Conservation (phyloP, 1,139 yeast genomes). For the Eremothecium coryli region DNA sequence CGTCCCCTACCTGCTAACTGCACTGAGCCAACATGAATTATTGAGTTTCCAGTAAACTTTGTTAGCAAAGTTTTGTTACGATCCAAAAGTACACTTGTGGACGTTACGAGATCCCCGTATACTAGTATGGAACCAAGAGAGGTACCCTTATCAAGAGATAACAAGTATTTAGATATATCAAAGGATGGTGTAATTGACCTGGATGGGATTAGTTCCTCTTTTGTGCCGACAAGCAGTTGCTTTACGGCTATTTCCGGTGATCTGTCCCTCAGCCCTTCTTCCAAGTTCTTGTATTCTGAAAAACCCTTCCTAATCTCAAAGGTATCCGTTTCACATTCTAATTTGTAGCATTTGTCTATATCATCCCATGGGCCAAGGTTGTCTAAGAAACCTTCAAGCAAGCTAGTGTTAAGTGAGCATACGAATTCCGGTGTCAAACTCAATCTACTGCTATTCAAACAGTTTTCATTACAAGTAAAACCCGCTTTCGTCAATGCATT, state of each 20-base stretch:
- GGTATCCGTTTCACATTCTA: conserved; percentile 25
- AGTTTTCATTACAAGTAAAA: conserved; percentile 48
- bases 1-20: conserved; percentile 92
- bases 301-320: conserved; percentile 28
- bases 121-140: conserved; percentile 55
- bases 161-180: conserved; percentile 50
- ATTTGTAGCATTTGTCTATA: conserved; percentile 12
- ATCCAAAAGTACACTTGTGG: conserved; percentile 75
- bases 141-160: conserved; percentile 35
- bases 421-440: conserved; percentile 49
- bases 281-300: conserved; percentile 29
- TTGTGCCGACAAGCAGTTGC: conserved; percentile 34
- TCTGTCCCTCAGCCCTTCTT: conserved; percentile 26
- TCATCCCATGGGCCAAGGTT: conserved; percentile 5
- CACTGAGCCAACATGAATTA: conserved; percentile 50
- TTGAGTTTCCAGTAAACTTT: conserved; percentile 24
- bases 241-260: conserved; percentile 51
- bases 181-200: conserved; percentile 55
- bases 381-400: conserved; percentile 13
- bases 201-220: conserved; percentile 23
- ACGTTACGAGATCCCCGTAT: conserved; percentile 84
- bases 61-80: conserved; percentile 51
- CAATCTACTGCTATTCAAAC: conserved; percentile 33
- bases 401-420: conserved; percentile 34
- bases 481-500: conserved; percentile 53